Percentiles rank a stretch among this genome's conserved stretches.
These are phyloP conservation scores for Aspergillus texensis DNA, from an alignment of 2,329 filamentous ascomycete species.

Conservation along the genomic window DNA sequence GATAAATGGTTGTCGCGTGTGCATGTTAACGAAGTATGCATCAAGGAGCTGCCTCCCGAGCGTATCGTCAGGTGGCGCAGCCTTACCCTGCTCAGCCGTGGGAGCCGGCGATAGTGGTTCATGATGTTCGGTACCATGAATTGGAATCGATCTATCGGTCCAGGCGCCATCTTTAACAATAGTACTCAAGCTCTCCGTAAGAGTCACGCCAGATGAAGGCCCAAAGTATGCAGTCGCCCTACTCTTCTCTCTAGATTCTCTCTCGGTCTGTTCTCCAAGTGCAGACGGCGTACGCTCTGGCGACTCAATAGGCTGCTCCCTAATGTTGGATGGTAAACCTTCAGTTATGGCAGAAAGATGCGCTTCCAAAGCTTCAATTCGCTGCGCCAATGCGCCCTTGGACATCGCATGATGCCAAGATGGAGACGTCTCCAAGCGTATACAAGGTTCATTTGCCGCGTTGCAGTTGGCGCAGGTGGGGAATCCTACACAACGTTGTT, in stretches of 20 bases:
- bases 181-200: background rate
- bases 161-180: background rate
- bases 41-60: constrained; percentile 18
- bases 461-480: constrained; percentile 26
- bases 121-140: constrained; percentile 11
- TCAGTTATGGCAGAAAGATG: constrained; percentile 16
- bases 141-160: background rate
- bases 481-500: constrained; percentile 27
- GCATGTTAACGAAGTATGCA: constrained; percentile 26
- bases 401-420: constrained; percentile 32
- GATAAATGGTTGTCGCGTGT: constrained; percentile 14
- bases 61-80: constrained; percentile 16
- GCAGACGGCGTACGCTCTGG: background rate
- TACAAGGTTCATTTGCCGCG: constrained; percentile 22
- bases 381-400: constrained; percentile 24
- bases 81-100: constrained; percentile 8
- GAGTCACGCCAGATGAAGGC: background rate
- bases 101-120: constrained; percentile 19
- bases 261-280: background rate
- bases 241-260: background rate
- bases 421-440: constrained; percentile 21
- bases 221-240: background rate
- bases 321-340: background rate
- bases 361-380: constrained; percentile 24
- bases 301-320: background rate